Base-by-base conservation (phyloP, 805 yeast genomes). In the Pichia manshurica region DNA sequence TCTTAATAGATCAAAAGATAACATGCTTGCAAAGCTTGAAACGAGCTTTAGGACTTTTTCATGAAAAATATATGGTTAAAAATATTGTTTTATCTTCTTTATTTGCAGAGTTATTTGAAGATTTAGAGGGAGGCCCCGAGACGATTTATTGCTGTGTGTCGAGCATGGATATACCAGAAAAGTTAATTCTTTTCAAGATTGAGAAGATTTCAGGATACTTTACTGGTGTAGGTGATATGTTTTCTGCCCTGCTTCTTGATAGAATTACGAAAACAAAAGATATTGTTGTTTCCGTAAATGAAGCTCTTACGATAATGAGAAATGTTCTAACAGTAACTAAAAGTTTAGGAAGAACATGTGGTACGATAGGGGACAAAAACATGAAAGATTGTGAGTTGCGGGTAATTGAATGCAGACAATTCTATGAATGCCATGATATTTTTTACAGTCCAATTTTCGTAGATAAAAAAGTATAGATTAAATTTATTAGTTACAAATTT, bases 161-260 rank as follows among this genome's bases (percentile, higher is more conserved):
- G 1, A 58, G 73, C 4, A 46, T 48, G 7, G 31, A 25, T 7
- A 60, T 55, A 7, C 23, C 37, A 3, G 54, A 51, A 13, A 25
- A 40, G 3, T 52, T 67, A 2, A 44, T 56, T 4, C 42, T 67
- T 41, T 80, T 77, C 56, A 72, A 73, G 53, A 73, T 84, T 13
- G 84, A 86, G 2, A 69, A 73, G 32, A 76, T 87, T 37, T 79
- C 82, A 46, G 82, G 91, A 5, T 88, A 91, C 62, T 91, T 90
- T 66, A 87, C 96, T 0, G 98, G 98, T 1, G 96, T 93, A 0
- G 98, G 98, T 6, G 98, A 90, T 59, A 65, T 90, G 37, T 90
- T 91, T 57, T 82, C 96, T 0, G 91, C 96, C 0, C 63, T 90
- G 35, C 63, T 89, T 29, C 56, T 87, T 5, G 95, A 84, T 62